A percentile compares a stretch with the other conserved stretches of the same genome.
Conservation (phyloP, 257 asterid species). For the Solanum sitiens region DNA sequence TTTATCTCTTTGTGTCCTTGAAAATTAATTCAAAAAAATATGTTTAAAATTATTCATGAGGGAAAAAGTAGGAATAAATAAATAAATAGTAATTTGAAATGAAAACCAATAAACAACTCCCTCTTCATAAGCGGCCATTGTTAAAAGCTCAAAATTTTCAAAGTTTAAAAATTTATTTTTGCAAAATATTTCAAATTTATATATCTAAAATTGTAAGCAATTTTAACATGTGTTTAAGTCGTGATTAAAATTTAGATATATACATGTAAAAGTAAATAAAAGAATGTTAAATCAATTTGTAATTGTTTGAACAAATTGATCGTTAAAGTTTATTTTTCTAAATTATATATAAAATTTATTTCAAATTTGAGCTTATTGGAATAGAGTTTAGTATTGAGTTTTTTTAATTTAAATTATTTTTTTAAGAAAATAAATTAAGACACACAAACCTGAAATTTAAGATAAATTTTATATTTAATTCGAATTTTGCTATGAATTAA, state of each 20-base stretch:
- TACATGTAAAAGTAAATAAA: background rate
- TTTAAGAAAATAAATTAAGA: too few relatives aligned
- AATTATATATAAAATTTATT: too few relatives aligned
- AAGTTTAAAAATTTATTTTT: too few relatives aligned
- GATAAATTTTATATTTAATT: background rate
- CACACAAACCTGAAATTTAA: background rate
- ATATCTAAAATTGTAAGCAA: too few relatives aligned
- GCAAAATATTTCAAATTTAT: too few relatives aligned
- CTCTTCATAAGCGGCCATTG: fast-evolving
- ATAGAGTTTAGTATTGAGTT: background rate
- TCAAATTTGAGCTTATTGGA: background rate
- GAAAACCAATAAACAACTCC: background rate
- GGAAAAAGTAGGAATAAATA: background rate
- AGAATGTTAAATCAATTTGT: background rate
- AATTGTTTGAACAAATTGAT: background rate
- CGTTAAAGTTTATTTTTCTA: background rate
- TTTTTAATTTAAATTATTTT: fast-evolving
- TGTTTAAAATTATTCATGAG: background rate
- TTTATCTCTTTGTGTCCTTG: background rate
- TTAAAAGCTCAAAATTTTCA: too few relatives aligned
- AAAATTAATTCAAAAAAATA: too few relatives aligned
- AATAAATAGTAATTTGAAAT: too few relatives aligned
- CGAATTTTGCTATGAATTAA: too few relatives aligned
- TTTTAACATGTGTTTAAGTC: background rate
- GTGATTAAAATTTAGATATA: too few relatives aligned